Percentiles rank a stretch among this genome's conserved stretches.
These are phyloP conservation scores for Quillaja saponaria DNA, from an alignment of 306 rosid species.

Conservation along the genomic window DNA sequence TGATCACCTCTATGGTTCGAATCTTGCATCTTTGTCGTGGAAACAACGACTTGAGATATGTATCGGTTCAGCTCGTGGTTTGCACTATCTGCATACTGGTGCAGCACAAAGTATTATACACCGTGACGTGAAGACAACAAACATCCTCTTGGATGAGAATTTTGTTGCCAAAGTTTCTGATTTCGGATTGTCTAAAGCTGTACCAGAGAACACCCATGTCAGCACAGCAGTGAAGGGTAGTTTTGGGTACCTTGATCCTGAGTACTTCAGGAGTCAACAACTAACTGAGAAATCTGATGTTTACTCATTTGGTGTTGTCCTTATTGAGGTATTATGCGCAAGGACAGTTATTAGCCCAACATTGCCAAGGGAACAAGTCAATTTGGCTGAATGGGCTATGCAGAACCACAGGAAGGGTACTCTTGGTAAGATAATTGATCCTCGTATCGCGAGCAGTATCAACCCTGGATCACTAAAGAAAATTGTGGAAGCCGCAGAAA, in stretches of 20 bases:
- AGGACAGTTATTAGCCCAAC: constrained; percentile 56
- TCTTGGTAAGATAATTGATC: constrained; percentile 52
- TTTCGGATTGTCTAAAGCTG: constrained; percentile 77
- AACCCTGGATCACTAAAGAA: constrained; percentile 46
- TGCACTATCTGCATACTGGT: constrained; percentile 90
- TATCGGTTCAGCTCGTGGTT: constrained; percentile 84
- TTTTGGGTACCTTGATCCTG: constrained; percentile 89
- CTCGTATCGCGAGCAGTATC: constrained; percentile 34
- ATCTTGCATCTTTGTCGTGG: constrained; percentile 65
- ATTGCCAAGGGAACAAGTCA: constrained; percentile 59
- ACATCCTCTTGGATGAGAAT: constrained; percentile 78
- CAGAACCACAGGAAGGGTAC: constrained; percentile 46
- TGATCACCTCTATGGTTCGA: constrained; percentile 64
- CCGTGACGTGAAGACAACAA: constrained; percentile 85
- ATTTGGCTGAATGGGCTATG: constrained; percentile 74
- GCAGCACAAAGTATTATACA: constrained; percentile 76
- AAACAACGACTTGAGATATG: constrained; percentile 77
- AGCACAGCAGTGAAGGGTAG: constrained; percentile 96
- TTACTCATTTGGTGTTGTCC: constrained; percentile 88
- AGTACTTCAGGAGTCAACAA: constrained; percentile 69
- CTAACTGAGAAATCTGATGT: constrained; percentile 80
- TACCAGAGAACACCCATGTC: constrained; percentile 66
- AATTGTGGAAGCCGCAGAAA: constrained; percentile 57
- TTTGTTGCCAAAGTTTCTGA: constrained; percentile 77
- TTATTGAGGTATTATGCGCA: constrained; percentile 66